Evolutionary conservation across 2,329 filamentous ascomycete genomes (phyloP), one percentile per base, ranked within the genome.

Genomic region (Trichophyton schoenleinii): DNA sequence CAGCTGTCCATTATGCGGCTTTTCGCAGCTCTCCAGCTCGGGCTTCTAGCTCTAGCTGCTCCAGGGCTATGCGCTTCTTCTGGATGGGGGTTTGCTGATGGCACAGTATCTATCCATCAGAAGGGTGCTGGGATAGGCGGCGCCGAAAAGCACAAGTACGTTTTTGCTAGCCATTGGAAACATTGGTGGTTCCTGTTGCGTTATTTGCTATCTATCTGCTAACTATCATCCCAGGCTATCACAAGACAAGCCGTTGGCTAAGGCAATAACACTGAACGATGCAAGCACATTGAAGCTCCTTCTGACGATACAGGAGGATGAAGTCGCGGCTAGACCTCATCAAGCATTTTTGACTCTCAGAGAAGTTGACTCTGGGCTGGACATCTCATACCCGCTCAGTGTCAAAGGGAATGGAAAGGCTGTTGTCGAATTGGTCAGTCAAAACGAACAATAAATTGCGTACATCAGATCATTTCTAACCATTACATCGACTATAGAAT

Each of bases 381-480:
- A 97, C 74, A 86, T 91, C 25, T 91, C 91, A 0, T 96, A 92
- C 69, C 85, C 91, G 1, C 81, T 99, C 68, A 86, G 78, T 9
- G 78, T 95, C 57, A 96, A 95, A 78, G 88, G 94, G 8, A 90
- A 81, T 69, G 94, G 94, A 67, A 96, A 96, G 77, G 90, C 83
- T 22, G 86, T 85, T 61, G 80, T 96, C 36, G 87, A 95, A 68
- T 78, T 99, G 74, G 91, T 97, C 82, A 66, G 87, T 36, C 61
- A 22, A 58, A 42, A 15, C n/a, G 22, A 38, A 57, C 31, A 34
- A 28, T 13, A n/a, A 57, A 36, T 48, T 15, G 36, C 15, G 2
- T 20, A 59, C 52, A 34, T 7, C 4, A 13, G n/a, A 8, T 2
- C 44, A 36, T 6, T 13, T 59, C 63, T 62, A 58, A 66, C 61